Evolutionary conservation across 148 eudicot species (phyloP).

Genomic region (Rhododendron williamsianum): DNA sequence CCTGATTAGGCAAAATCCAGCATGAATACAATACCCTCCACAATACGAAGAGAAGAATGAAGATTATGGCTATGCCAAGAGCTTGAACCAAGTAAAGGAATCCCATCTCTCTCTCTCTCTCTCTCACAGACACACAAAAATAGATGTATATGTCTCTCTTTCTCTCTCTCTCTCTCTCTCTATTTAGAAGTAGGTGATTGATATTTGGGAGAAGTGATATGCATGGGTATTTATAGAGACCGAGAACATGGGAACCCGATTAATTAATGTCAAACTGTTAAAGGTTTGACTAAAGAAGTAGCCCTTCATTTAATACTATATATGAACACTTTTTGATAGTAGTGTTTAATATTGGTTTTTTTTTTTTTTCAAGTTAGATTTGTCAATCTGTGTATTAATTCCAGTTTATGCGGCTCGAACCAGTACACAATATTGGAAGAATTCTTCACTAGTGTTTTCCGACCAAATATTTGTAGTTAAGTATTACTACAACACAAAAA

Average conservation of each 20-base stretch:
- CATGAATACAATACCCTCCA: slow-evolving; percentile 43
- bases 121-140: slow-evolving; percentile 4
- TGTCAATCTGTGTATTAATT: background rate
- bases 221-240: background rate
- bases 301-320: background rate
- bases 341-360: background rate
- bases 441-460: background rate
- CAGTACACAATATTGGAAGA: background rate
- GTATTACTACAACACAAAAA: background rate
- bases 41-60: slow-evolving; percentile 26
- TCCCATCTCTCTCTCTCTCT: slow-evolving; percentile 15
- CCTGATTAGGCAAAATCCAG: slow-evolving; percentile 41
- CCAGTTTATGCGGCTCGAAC: background rate
- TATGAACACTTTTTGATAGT: background rate
- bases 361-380: background rate
- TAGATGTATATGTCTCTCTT: no score
- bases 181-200: background rate
- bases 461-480: background rate
- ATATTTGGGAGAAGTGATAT: background rate
- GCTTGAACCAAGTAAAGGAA: slow-evolving; percentile 2
- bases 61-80: slow-evolving; percentile 12
- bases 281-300: background rate
- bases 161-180: background rate
- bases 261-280: background rate
- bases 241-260: background rate